phyloP scores from a whole-genome alignment of 768 basidiomycete genomes.

The Amanita subjunquillea region DNA sequence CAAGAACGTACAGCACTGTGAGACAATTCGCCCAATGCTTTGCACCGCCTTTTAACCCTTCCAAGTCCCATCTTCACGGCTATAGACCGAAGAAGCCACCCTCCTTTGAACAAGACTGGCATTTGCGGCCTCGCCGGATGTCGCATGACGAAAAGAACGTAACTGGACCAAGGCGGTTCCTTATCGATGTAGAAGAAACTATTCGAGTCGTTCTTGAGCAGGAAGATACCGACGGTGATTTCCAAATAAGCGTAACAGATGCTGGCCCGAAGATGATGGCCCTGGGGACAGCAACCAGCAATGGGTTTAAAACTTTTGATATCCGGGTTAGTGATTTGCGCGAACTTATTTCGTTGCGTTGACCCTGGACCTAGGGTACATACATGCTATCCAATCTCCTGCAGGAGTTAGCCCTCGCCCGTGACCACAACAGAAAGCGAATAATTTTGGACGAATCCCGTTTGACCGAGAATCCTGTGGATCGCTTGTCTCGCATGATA shows the following conservation, averaged over 20 bases:
- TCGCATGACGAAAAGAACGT: conserved; percentile 89
- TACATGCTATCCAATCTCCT: conserved; percentile 98
- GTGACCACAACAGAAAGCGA: conserved; percentile 89
- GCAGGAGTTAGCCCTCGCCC: conserved; percentile 95
- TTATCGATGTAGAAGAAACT: conserved; percentile 97
- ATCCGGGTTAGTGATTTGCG: conserved; percentile 53
- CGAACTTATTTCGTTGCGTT: not conserved
- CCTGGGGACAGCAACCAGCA: conserved; percentile 92
- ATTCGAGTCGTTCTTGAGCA: conserved; percentile 94
- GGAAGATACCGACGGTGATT: conserved; percentile 95
- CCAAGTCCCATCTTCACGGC: conserved; percentile 60
- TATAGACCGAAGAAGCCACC: conserved; percentile 64
- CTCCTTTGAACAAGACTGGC: conserved; percentile 69
- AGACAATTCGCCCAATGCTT: conserved; percentile 15
- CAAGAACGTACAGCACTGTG: conserved; percentile 84
- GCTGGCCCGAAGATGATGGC: conserved; percentile 96
- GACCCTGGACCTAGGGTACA: conserved; percentile 55
- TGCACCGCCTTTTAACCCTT: conserved; percentile 2
- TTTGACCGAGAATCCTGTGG: conserved; percentile 94
- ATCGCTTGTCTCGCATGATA: conserved; percentile 95
- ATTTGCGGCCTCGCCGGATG: conserved; percentile 65
- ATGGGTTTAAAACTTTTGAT: conserved; percentile 97
- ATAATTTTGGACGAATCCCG: conserved; percentile 99
- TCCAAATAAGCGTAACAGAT: conserved; percentile 93
- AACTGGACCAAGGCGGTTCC: conserved; percentile 74